Percentiles rank a stretch among this genome's conserved stretches.
Evolutionary conservation across 225 moss, liverwort and hornwort genomes (phyloP).

Genomic region (Pleurozium schreberi): DNA sequence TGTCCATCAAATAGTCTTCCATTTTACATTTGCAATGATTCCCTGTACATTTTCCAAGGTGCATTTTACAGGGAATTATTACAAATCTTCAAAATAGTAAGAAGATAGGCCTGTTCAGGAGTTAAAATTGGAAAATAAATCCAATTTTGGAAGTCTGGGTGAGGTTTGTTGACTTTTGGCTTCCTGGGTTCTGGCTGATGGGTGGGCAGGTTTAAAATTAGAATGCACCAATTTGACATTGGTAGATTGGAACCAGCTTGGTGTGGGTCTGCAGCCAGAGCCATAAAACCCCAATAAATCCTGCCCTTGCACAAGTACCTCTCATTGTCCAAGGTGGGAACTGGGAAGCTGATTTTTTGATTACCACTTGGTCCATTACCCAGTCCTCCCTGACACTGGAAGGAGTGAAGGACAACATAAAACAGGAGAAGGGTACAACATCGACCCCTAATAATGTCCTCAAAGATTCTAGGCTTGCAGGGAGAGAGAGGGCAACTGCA

Average conservation of each 20-base stretch:
- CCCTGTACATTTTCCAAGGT: background rate
- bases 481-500: background rate
- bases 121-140: background rate
- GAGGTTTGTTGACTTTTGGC: background rate
- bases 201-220: background rate
- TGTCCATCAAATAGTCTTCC: background rate
- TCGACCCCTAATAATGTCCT: background rate
- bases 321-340: background rate
- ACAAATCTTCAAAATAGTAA: background rate
- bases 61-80: background rate
- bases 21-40: background rate
- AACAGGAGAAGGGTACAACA: background rate
- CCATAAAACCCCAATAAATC: background rate
- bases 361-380: background rate
- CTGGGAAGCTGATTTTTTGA: background rate
- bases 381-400: background rate
- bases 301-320: background rate
- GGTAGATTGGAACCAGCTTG: background rate
- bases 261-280: too few relatives aligned
- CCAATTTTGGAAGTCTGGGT: background rate
- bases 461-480: background rate
- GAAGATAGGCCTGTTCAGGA: background rate
- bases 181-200: background rate
- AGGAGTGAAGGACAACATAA: background rate
- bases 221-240: background rate